Percentiles rank a stretch among this genome's conserved stretches.
Conservation (phyloP, 2,329 filamentous ascomycete species). For the Aspergillus sp. region DNA sequence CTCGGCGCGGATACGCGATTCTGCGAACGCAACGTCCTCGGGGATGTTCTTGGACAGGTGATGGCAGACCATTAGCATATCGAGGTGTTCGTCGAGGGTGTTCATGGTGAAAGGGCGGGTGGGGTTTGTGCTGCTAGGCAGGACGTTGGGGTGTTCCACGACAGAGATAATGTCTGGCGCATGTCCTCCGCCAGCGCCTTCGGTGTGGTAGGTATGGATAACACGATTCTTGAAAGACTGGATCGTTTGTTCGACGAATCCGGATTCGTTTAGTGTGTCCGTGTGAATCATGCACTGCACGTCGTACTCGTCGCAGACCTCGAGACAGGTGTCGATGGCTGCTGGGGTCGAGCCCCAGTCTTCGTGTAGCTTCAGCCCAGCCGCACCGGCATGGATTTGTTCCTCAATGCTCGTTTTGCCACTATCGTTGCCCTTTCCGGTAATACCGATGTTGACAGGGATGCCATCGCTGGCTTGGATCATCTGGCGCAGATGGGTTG, state of each 20-base stretch:
- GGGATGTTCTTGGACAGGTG: slow-evolving; percentile 87
- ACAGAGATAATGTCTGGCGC: slow-evolving; percentile 94
- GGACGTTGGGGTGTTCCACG: slow-evolving; percentile 78
- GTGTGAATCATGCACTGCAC: slow-evolving; percentile 93
- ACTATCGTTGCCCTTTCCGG: slow-evolving; percentile 87
- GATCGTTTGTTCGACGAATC: slow-evolving; percentile 91
- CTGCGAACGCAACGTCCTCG: slow-evolving; percentile 91
- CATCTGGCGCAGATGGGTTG: slow-evolving; percentile 77
- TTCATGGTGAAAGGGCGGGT: slow-evolving; percentile 85
- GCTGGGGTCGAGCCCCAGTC: slow-evolving; percentile 91
- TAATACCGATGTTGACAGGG: slow-evolving; percentile 83
- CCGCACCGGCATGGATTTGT: slow-evolving; percentile 73
- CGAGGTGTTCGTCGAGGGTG: slow-evolving; percentile 90
- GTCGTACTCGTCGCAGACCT: slow-evolving; percentile 82
- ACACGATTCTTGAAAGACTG: slow-evolving; percentile 75
- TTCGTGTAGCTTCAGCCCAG: slow-evolving; percentile 88
- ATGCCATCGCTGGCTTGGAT: slow-evolving; percentile 74
- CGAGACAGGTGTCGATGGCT: slow-evolving; percentile 79
- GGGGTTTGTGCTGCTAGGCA: slow-evolving; percentile 86
- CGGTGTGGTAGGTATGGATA: slow-evolving; percentile 95
- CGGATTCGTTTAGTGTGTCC: slow-evolving; percentile 91
- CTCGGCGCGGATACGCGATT: slow-evolving; percentile 87
- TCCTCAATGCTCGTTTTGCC: slow-evolving; percentile 62
- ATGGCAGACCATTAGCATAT: slow-evolving; percentile 98
- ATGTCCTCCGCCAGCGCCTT: slow-evolving; percentile 89